Percentiles rank a stretch among this genome's conserved stretches.
Conservation (phyloP, 129 eudicot species). For the Saussurea involucrata region DNA sequence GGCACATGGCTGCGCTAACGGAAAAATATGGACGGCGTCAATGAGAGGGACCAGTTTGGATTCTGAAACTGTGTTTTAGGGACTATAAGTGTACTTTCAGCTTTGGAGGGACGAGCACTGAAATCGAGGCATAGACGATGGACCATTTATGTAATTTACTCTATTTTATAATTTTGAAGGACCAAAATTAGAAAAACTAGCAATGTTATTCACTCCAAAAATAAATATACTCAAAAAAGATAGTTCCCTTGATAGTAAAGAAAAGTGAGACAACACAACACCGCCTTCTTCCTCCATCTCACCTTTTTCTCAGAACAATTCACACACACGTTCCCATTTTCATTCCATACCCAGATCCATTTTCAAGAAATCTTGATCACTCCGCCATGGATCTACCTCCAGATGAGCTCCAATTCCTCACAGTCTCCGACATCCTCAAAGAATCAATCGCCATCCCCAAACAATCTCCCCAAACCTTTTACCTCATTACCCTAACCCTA, state of each 20-base stretch:
- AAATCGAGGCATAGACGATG: too few species aligned
- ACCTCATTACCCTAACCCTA: constrained; percentile 70
- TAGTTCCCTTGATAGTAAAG: background rate
- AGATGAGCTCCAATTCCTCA: constrained; percentile 74
- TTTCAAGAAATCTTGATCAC: background rate
- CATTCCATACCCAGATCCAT: background rate
- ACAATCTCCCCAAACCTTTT: constrained; percentile 71
- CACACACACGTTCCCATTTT: background rate
- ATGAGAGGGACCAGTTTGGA: too few species aligned
- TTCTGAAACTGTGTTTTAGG: too few species aligned
- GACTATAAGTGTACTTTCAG: too few species aligned
- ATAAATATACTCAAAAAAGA: background rate
- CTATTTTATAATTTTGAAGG: too few species aligned
- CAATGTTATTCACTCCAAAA: background rate
- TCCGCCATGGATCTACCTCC: constrained; percentile 68
- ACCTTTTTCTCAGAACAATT: background rate
- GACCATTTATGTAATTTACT: too few species aligned
- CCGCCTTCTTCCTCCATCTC: constrained; percentile 12
- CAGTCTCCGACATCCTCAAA: constrained; percentile 44
- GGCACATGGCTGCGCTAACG: too few species aligned
- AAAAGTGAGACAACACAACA: background rate
- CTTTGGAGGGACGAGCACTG: too few species aligned
- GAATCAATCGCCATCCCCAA: constrained; percentile 75
- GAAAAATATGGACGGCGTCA: too few species aligned
- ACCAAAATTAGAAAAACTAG: too few species aligned